Evolutionary conservation across 805 yeast species (phyloP), one percentile per base, ranked within the genome.

Genomic region (Tetrapisispora taiwanensis): DNA sequence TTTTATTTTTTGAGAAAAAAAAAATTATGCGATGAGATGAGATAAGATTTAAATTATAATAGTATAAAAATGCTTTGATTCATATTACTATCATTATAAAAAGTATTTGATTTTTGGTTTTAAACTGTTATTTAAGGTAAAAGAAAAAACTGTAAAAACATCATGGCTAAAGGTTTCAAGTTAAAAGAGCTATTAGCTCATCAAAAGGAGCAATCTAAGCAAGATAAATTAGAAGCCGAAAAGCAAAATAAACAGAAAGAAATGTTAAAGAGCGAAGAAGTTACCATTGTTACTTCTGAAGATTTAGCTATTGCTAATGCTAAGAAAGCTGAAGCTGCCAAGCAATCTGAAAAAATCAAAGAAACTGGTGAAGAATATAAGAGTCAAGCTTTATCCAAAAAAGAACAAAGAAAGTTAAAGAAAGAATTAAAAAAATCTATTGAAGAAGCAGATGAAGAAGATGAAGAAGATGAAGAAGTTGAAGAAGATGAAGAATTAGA

Each of bases 341-440:
- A 39, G n/a, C 48, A 38, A 19, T 3, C 8, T 10, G 12, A 31
- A 31, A 31, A 31, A 4, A 8, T 14, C 10, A 31, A 31, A 18
- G 19, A n/a, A 15, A 4, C 19, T n/a, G 12, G 9, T 10, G 67
- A 59, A 39, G 74, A 63, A 22, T 75, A 75, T 46, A 66, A 78
- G 50, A 72, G 78, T 50, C 58, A 62, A 20, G 66, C 71, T 17
- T 67, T 80, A 45, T 79, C 85, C 39, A 79, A 76, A 63, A 81
- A 79, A 53, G 84, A 79, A 42, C 72, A 71, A 58, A 75, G 84
- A 67, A 68, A 71, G 54, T 64, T 77, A 62, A 77, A 76, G 69
- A 77, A 77, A 50, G 60, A 59, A 49, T 54, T 61, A 47, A 60
- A 65, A 43, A 58, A 67, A 48, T 44, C 31, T 12, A 68, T 57